phyloP scores from a whole-genome alignment of 2,329 filamentous ascomycete species.

The Sclerotinia subarctica region DNA sequence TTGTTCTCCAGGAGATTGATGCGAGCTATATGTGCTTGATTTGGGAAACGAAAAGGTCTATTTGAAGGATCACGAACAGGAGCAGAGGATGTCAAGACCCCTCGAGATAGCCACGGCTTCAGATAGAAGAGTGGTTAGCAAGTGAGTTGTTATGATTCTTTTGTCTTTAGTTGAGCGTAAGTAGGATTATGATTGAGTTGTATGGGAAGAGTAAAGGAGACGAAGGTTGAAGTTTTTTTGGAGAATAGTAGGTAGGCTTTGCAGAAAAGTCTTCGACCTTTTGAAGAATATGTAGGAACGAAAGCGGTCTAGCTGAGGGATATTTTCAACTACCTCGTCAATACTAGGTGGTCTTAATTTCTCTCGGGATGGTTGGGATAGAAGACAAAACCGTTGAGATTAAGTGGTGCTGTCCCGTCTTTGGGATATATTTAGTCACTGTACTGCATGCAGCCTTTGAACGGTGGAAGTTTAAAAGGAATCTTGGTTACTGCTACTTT shows the following conservation, averaged over 20 bases:
- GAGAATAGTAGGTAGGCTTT: constrained; percentile 8
- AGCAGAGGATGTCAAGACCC: not conserved
- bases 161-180: not conserved
- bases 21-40: not conserved
- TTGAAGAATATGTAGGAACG: not conserved
- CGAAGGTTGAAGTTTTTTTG: not conserved
- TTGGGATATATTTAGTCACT: not conserved
- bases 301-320: not conserved
- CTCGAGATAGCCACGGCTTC: not conserved
- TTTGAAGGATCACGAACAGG: not conserved
- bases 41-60: not conserved
- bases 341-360: not conserved
- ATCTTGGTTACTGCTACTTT: not conserved
- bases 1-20: not conserved
- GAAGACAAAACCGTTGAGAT: not conserved
- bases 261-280: not conserved
- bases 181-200: not conserved
- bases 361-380: not conserved
- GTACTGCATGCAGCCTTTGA: not conserved
- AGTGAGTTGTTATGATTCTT: not conserved
- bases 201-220: not conserved
- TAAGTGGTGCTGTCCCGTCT: not conserved
- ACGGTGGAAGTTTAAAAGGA: not conserved
- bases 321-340: not conserved
- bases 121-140: not conserved